Conservation (phyloP, 2,329 filamentous ascomycete genomes). For the Coniochaeta prunicola region DNA sequence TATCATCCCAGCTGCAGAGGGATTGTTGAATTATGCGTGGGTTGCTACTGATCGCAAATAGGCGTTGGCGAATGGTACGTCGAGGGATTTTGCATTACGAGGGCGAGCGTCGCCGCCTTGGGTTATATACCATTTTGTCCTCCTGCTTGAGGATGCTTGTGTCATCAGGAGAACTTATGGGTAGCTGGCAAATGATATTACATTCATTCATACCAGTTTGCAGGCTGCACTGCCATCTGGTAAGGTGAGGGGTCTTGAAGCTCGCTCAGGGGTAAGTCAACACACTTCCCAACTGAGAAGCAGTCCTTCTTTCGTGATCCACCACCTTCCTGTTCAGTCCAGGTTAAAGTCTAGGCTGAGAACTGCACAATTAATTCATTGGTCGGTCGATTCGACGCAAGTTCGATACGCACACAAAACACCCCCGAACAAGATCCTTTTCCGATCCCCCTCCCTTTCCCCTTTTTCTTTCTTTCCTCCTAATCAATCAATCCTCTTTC, state of each 20-base stretch:
- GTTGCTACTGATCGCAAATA: background rate
- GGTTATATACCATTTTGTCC: background rate
- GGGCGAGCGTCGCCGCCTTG: background rate
- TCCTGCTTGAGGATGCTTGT: background rate
- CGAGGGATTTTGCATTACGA: background rate
- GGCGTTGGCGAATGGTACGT: background rate
- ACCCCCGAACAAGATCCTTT: background rate
- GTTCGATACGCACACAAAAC: background rate
- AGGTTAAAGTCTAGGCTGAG: background rate
- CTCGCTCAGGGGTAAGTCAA: background rate
- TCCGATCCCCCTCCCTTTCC: background rate
- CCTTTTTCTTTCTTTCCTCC: background rate
- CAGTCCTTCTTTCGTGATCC: background rate
- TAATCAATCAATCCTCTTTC: background rate
- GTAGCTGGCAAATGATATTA: background rate
- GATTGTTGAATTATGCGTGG: background rate
- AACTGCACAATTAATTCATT: slow-evolving; percentile 2
- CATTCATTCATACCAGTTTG: background rate
- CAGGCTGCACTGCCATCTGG: background rate
- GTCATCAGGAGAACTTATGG: background rate
- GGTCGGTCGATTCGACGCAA: background rate
- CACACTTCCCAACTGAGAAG: background rate
- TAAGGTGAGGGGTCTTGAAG: background rate
- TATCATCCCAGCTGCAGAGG: background rate
- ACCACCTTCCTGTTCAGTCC: background rate